Evolutionary conservation across 2,329 filamentous ascomycete species (phyloP).

Genomic region (Pseudogymnoascus sp.): DNA sequence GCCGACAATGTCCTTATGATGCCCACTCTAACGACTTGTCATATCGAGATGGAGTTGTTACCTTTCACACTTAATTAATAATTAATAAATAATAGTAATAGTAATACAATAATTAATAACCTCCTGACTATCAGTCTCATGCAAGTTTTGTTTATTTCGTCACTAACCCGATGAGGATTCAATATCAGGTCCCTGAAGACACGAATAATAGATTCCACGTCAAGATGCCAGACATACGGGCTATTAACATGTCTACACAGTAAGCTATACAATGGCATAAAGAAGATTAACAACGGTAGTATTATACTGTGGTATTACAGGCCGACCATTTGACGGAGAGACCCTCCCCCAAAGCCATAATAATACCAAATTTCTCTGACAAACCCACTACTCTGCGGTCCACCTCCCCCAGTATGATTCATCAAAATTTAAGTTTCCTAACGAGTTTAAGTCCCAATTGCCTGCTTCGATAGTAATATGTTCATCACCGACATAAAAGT

Average conservation of each 20-base stretch:
- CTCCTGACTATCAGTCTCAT: neutral
- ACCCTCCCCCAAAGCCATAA: neutral
- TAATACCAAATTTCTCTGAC: neutral
- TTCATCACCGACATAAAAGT: conserved; percentile 10
- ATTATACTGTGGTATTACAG: neutral
- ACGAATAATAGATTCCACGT: neutral
- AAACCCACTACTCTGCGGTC: neutral
- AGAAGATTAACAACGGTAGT: neutral
- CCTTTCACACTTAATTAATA: neutral
- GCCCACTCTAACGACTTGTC: neutral
- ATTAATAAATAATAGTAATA: neutral
- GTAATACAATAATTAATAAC: neutral
- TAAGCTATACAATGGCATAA: neutral
- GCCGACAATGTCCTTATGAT: neutral
- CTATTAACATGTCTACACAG: neutral
- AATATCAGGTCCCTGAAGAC: no score
- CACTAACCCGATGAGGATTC: neutral
- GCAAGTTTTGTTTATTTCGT: neutral
- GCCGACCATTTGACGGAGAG: neutral
- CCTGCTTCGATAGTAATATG: neutral
- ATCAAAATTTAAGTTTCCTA: conserved; percentile 6
- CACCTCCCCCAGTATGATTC: neutral
- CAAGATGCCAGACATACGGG: neutral
- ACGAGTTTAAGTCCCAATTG: conserved; percentile 4
- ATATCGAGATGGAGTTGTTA: neutral